phyloP scores from a whole-genome alignment of 2,329 filamentous ascomycete species.

The Knufia fluminis region DNA sequence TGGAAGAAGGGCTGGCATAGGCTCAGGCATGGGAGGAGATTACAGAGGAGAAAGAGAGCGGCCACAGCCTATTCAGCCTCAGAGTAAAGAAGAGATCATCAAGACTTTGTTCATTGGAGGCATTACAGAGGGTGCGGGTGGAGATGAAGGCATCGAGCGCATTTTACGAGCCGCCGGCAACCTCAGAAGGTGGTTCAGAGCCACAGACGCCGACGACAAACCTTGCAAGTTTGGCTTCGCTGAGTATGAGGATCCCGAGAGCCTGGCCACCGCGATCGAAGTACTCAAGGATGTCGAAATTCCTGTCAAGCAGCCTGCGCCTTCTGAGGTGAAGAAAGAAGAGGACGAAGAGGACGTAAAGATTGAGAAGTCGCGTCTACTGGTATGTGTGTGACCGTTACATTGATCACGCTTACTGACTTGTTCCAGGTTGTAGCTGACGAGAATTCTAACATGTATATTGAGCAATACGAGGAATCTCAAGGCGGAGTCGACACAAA shows the following conservation, averaged over 20 bases:
- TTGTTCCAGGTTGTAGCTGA: conserved; percentile 57
- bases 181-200: conserved; percentile 76
- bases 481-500: conserved; percentile 55
- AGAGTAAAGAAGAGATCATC: conserved; percentile 80
- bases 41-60: conserved; percentile 55
- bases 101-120: conserved; percentile 84
- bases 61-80: conserved; percentile 65
- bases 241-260: conserved; percentile 86
- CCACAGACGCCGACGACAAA: conserved; percentile 68
- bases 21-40: conserved; percentile 39
- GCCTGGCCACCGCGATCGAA: conserved; percentile 74
- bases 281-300: conserved; percentile 74
- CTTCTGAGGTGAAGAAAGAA: conserved; percentile 30
- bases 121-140: conserved; percentile 67
- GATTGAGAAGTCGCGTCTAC: conserved; percentile 53
- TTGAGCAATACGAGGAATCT: conserved; percentile 68
- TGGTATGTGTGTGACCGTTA: conserved; percentile 39
- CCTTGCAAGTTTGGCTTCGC: conserved; percentile 87
- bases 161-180: conserved; percentile 69
- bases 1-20: conserved; percentile 46
- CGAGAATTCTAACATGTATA: conserved; percentile 69
- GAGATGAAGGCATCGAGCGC: conserved; percentile 68
- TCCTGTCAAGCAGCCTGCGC: conserved; percentile 64
- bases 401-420: conserved; percentile 19
- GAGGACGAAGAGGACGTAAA: conserved; percentile 27